Percentiles rank a stretch among this genome's conserved stretches.
These are phyloP conservation scores for Phytophthora cactorum DNA, from an alignment of 352 stramenopile genomes.

Conservation along the genomic window DNA sequence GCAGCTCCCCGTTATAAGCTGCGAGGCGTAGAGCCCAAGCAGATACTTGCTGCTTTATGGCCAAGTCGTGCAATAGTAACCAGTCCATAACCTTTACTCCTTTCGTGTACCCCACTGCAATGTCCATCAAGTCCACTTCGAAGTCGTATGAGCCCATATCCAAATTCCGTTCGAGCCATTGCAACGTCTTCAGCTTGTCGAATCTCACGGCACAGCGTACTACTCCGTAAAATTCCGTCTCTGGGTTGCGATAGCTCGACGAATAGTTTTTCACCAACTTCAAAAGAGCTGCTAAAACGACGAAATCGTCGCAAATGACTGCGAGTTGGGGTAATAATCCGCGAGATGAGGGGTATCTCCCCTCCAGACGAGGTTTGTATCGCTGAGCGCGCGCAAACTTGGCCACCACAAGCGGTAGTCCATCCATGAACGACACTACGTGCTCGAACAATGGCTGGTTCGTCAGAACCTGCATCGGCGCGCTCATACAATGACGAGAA, in stretches of 20 bases:
- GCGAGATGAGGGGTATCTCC: slow-evolving; percentile 29
- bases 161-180: slow-evolving; percentile 34
- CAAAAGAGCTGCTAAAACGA: slow-evolving; percentile 25
- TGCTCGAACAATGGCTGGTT: slow-evolving; percentile 24
- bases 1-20: slow-evolving; percentile 33
- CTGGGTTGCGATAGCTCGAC: slow-evolving; percentile 14
- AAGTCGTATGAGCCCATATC: slow-evolving; percentile 28
- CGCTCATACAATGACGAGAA: not conserved
- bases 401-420: slow-evolving; percentile 29
- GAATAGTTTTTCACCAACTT: slow-evolving; percentile 14
- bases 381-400: slow-evolving; percentile 29
- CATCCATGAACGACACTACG: slow-evolving; percentile 38
- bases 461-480: slow-evolving; percentile 31
- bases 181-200: slow-evolving; percentile 27
- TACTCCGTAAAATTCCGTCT: slow-evolving; percentile 35
- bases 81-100: slow-evolving; percentile 35
- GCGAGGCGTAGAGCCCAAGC: slow-evolving; percentile 34
- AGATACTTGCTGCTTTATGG: slow-evolving; percentile 20
- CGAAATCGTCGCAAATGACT: slow-evolving; percentile 34
- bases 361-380: slow-evolving; percentile 30
- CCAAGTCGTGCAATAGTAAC: slow-evolving; percentile 18
- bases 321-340: slow-evolving; percentile 37
- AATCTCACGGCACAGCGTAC: slow-evolving; percentile 40
- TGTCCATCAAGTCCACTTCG: slow-evolving; percentile 38
- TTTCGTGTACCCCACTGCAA: slow-evolving; percentile 32